A percentile compares a stretch with the other conserved stretches of the same genome.
phyloP scores from a whole-genome alignment of 352 stramenopile genomes.

The Phytopythium chamaehyphon region DNA sequence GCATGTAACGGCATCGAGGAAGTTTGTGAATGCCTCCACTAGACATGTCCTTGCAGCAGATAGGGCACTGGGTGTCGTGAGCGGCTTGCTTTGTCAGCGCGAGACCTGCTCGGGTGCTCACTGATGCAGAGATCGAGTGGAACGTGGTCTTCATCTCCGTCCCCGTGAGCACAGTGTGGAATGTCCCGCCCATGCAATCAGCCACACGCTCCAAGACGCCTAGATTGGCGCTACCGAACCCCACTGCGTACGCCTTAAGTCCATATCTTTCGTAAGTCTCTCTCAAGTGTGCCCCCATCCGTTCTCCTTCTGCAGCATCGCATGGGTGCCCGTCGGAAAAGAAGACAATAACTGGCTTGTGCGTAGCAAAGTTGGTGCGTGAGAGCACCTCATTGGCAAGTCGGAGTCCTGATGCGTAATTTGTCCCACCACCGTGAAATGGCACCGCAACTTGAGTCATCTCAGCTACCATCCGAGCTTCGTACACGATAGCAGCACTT shows the following conservation, averaged over 20 bases:
- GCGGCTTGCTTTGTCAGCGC: background rate
- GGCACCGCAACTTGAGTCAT: background rate
- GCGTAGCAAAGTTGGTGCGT: constrained; percentile 46
- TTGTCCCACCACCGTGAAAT: constrained; percentile 47
- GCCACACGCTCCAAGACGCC: constrained; percentile 50
- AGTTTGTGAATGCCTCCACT: background rate
- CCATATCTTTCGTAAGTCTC: constrained; percentile 54
- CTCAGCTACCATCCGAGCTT: background rate
- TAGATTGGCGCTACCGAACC: constrained; percentile 68
- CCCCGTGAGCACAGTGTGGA: constrained; percentile 52
- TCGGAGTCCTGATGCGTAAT: constrained; percentile 45
- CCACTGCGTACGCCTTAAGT: constrained; percentile 59
- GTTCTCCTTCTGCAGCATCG: constrained; percentile 35
- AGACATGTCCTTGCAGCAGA: constrained; percentile 1
- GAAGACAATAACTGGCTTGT: constrained; percentile 71
- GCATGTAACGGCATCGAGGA: too few relatives aligned
- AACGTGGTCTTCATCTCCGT: constrained; percentile 74
- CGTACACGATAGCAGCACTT: constrained; percentile 4
- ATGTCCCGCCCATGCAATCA: constrained; percentile 46
- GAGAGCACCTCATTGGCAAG: constrained; percentile 67
- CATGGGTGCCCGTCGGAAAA: constrained; percentile 71
- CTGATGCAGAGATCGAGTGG: constrained; percentile 65
- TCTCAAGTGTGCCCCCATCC: constrained; percentile 45
- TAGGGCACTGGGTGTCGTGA: background rate
- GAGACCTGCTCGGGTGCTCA: constrained; percentile 34